phyloP scores from a whole-genome alignment of 306 rosid genomes.

The Prunus davidiana region DNA sequence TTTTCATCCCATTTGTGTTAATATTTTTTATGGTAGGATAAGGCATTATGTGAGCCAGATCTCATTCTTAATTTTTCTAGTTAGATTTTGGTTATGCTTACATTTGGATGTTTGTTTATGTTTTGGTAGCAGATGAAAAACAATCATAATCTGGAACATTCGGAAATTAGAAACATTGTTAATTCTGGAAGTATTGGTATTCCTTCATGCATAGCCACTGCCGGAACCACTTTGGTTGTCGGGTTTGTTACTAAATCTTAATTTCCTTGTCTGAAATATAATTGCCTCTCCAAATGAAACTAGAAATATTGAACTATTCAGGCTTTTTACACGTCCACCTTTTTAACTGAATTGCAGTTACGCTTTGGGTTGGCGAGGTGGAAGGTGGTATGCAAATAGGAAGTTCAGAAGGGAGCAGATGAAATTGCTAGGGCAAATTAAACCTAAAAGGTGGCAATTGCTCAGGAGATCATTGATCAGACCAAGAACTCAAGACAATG shows the following conservation, averaged over 20 bases:
- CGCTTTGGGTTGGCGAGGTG: constrained; percentile 95
- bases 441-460: constrained; percentile 69
- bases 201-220: constrained; percentile 81
- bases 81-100: neutral
- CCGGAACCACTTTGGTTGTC: constrained; percentile 75
- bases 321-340: neutral
- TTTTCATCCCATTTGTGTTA: neutral
- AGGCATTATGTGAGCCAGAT: neutral
- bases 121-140: constrained; percentile 54
- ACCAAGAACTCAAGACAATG: constrained; percentile 36
- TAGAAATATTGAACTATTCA: neutral
- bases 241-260: constrained; percentile 55
- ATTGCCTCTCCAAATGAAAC: neutral
- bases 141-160: constrained; percentile 44
- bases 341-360: constrained; percentile 48
- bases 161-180: constrained; percentile 62
- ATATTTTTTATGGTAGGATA: neutral
- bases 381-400: constrained; percentile 69
- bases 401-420: constrained; percentile 78
- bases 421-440: constrained; percentile 72
- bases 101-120: constrained; percentile 2
- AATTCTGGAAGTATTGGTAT: constrained; percentile 42
- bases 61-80: neutral
- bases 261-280: neutral
- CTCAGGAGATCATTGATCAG: constrained; percentile 44